phyloP scores from a whole-genome alignment of 2,329 filamentous ascomycete species.

The Emericellopsis cladophorae region DNA sequence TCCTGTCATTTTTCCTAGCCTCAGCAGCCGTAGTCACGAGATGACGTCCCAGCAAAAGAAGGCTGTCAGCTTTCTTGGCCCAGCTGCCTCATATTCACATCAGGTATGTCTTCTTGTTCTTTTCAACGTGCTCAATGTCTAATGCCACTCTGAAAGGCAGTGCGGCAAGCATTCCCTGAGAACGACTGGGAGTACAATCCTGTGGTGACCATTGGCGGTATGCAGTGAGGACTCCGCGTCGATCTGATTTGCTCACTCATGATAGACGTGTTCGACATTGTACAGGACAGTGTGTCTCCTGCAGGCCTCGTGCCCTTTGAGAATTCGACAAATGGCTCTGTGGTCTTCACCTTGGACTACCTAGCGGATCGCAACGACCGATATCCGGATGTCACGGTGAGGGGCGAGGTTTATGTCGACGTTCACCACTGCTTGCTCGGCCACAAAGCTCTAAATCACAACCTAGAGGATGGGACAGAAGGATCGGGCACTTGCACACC shows the following conservation, averaged over 20 bases:
- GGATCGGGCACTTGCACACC: slow-evolving; percentile 35
- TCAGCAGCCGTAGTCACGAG: neutral
- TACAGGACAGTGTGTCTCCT: slow-evolving; percentile 51
- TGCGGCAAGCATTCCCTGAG: slow-evolving; percentile 32
- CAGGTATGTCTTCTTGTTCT: slow-evolving; percentile 22
- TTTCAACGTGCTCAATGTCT: neutral
- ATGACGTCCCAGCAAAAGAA: slow-evolving; percentile 15
- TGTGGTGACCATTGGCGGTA: slow-evolving; percentile 36
- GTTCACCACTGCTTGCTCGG: slow-evolving; percentile 84
- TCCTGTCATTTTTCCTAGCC: too few species aligned
- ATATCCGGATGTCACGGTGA: slow-evolving; percentile 61
- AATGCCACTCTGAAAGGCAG: slow-evolving; percentile 21
- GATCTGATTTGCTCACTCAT: neutral
- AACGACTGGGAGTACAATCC: slow-evolving; percentile 34
- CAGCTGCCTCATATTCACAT: slow-evolving; percentile 35
- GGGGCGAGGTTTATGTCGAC: slow-evolving; percentile 72
- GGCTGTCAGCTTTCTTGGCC: slow-evolving; percentile 35
- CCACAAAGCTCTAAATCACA: slow-evolving; percentile 11
- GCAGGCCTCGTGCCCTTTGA: slow-evolving; percentile 88
- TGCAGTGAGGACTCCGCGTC: slow-evolving; percentile 5
- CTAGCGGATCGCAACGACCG: slow-evolving; percentile 59
- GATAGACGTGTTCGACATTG: slow-evolving; percentile 65
- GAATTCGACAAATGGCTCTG: slow-evolving; percentile 89
- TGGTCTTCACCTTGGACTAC: slow-evolving; percentile 80
- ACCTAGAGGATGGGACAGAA: slow-evolving; percentile 11